Conservation (phyloP, 225 moss, liverwort and hornwort species). For the Bryum argenteum region DNA sequence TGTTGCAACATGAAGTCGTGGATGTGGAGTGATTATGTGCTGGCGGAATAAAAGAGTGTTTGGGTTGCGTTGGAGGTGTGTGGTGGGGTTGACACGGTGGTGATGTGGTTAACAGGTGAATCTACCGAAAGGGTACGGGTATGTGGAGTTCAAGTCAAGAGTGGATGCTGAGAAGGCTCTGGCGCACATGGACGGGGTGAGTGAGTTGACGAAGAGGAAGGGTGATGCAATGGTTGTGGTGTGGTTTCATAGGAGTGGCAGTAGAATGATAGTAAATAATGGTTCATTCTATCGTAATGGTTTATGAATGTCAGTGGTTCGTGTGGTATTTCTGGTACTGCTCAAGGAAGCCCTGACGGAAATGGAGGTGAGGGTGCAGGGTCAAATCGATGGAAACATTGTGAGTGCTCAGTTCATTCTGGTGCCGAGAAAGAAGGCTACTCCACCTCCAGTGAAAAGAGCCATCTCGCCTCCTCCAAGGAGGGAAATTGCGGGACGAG, state of each 20-base stretch:
- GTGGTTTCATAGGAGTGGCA: not conserved
- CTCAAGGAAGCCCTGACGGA: not conserved
- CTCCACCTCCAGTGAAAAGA: constrained; percentile 61
- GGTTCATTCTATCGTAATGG: no score
- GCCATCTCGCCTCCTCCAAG: constrained; percentile 52
- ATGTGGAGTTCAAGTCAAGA: constrained; percentile 94
- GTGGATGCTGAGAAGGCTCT: constrained; percentile 89
- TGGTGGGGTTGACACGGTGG: not conserved
- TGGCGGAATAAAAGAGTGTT: not conserved
- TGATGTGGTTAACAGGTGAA: constrained; percentile 57
- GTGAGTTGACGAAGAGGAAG: constrained; percentile 19
- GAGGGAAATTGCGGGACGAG: constrained; percentile 52
- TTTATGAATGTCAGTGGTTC: not conserved
- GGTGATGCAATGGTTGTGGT: not conserved
- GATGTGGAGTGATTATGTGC: no score
- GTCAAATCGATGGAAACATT: constrained; percentile 91
- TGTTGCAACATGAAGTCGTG: not conserved
- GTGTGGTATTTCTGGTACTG: not conserved
- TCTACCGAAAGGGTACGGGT: constrained; percentile 91
- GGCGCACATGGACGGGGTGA: constrained; percentile 86
- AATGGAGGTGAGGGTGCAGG: constrained; percentile 49
- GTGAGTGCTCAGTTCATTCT: constrained; percentile 94
- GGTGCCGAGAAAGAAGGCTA: constrained; percentile 74
- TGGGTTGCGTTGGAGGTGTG: not conserved
- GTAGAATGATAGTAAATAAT: not conserved